Evolutionary conservation across 2,329 filamentous ascomycete species (phyloP).

Genomic region (Myriosclerotinia scirpicola): DNA sequence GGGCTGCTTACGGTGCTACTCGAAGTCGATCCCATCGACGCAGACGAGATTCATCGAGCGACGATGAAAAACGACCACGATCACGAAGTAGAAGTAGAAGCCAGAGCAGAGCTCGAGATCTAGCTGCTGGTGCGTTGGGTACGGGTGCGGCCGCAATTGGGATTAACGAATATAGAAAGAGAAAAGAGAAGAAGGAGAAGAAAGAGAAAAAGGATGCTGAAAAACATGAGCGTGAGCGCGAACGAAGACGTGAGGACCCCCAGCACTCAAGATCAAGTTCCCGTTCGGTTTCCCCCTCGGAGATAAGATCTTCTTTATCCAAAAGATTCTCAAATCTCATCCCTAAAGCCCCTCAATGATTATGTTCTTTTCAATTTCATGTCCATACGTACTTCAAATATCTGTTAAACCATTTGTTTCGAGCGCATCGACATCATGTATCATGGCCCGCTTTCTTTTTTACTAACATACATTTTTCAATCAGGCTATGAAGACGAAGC

Average conservation of each 20-base stretch:
- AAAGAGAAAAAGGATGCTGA: slow-evolving; percentile 37
- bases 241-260: slow-evolving; percentile 42
- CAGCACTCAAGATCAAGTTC: slow-evolving; percentile 39
- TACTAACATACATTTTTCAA: slow-evolving; percentile 27
- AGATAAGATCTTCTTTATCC: slow-evolving; percentile 36
- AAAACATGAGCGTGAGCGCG: slow-evolving; percentile 34
- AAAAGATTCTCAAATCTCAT: slow-evolving; percentile 40
- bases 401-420: slow-evolving; percentile 25
- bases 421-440: slow-evolving; percentile 27
- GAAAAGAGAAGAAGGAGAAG: slow-evolving; percentile 45
- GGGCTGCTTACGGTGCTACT: slow-evolving; percentile 33
- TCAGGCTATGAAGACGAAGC: slow-evolving; percentile 40
- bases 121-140: slow-evolving; percentile 55
- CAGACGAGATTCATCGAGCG: slow-evolving; percentile 33
- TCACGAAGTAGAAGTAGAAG: slow-evolving; percentile 31
- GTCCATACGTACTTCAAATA: slow-evolving; percentile 15
- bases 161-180: slow-evolving; percentile 59
- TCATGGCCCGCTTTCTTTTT: slow-evolving; percentile 30
- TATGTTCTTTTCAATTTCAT: slow-evolving; percentile 10
- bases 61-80: slow-evolving; percentile 32
- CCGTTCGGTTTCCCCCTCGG: slow-evolving; percentile 38
- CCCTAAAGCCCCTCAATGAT: slow-evolving; percentile 29
- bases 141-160: slow-evolving; percentile 62
- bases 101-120: slow-evolving; percentile 54
- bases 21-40: slow-evolving; percentile 30